Percentiles rank a stretch among this genome's conserved stretches.
These are phyloP conservation scores for Trichophaea hybrida DNA, from an alignment of 2,329 filamentous ascomycete genomes.

Conservation along the genomic window DNA sequence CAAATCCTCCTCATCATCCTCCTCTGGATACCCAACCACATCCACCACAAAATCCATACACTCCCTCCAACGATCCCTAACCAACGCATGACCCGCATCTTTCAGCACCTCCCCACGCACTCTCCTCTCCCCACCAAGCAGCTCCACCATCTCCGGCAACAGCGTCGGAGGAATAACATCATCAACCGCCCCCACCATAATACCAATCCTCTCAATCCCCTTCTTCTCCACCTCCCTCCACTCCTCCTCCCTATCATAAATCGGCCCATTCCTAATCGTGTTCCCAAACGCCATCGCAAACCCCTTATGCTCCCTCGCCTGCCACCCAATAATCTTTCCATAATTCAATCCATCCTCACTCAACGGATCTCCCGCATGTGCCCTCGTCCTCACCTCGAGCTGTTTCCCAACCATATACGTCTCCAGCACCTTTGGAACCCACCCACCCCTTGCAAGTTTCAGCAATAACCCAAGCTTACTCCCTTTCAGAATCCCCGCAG, in stretches of 20 bases:
- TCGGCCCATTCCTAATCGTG: constrained; percentile 54
- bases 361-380: constrained; percentile 27
- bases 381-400: constrained; percentile 33
- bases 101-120: constrained; percentile 13
- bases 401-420: constrained; percentile 39
- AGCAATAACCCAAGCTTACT: constrained; percentile 47
- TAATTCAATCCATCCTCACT: constrained; percentile 35
- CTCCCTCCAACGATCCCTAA: not conserved
- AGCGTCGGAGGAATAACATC: constrained; percentile 39
- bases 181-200: constrained; percentile 54
- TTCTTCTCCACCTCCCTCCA: constrained; percentile 39
- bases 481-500: constrained; percentile 58
- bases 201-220: constrained; percentile 40
- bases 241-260: constrained; percentile 47
- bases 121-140: constrained; percentile 19
- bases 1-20: not conserved
- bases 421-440: constrained; percentile 46
- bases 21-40: not conserved
- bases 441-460: constrained; percentile 43
- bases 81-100: constrained; percentile 16
- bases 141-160: constrained; percentile 21
- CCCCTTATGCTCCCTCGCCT: constrained; percentile 49
- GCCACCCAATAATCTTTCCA: constrained; percentile 47
- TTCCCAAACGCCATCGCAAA: constrained; percentile 59
- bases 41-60: constrained; percentile 1